Base-by-base conservation (phyloP, 495 filamentous ascomycete genomes). In the Hypoxylon trugodes region DNA sequence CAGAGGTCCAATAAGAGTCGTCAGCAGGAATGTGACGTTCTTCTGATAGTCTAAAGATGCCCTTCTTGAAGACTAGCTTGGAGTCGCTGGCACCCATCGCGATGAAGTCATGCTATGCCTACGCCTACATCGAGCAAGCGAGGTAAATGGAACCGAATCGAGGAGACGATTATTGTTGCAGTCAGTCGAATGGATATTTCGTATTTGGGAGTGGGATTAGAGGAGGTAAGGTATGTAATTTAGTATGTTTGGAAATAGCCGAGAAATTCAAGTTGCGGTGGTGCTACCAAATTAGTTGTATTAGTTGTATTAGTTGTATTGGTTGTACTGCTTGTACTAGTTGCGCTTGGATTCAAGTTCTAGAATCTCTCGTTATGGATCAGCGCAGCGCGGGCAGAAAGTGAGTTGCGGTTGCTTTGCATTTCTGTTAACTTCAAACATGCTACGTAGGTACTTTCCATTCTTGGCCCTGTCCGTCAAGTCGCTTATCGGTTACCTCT, bases 61-160 rank as follows among this genome's bases (percentile, higher is more conserved):
- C 95, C 76, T 97, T 90, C 78, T 98, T 99, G 86, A 99, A 98
- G 69, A 93, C 91, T 69, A 97, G 89, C 86, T 99, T 99, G 63
- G 94, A 97, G 81, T 99, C 96, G 75, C 95, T 97, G 71, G 95
- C 95, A 74, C 95, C 95, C 95, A 99, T 99, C 22, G 65, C 54
- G 60, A 55, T 59, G 56, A 55, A 54, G 55, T 66, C 63, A 66
- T 65, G 63, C 49, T 60, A 68, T 68, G 52, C 51, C 66, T 70
- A 65, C 59, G 47, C 48, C 65, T 64, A 68, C 61, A 61, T 67
- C 24, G 58, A 56, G 38, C 63, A 46, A n/a, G n/a, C n/a, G n/a
- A n/a, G n/a, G n/a, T n/a, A n/a, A n/a, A 56, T 45, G 61, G 41
- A 30, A 52, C 21, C 16, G 15, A 37, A 59, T 21, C 24, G 51